phyloP scores from a whole-genome alignment of 2,329 filamentous ascomycete species.

The Aspergillus vadensis region DNA sequence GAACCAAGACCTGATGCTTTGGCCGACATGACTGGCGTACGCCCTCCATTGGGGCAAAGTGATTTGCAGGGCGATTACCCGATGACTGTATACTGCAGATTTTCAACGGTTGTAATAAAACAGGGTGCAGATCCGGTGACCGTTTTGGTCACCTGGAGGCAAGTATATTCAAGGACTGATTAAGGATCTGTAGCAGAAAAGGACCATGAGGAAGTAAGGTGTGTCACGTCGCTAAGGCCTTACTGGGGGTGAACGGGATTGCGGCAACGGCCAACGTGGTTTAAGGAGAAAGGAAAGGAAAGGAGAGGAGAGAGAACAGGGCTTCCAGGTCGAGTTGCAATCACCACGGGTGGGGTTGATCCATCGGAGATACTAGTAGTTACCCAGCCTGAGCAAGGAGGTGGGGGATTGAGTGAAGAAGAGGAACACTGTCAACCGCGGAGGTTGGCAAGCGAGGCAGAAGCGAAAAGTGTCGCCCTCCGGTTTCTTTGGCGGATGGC shows the following conservation, averaged over 20 bases:
- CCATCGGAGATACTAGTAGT: constrained; percentile 16
- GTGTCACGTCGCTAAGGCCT: constrained; percentile 13
- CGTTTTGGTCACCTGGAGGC: not conserved
- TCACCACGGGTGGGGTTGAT: constrained; percentile 18
- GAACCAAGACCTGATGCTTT: constrained; percentile 93
- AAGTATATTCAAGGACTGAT: not conserved
- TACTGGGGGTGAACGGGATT: not conserved
- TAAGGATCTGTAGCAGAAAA: not conserved
- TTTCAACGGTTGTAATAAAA: not conserved
- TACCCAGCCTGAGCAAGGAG: not conserved
- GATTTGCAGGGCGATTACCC: constrained; percentile 4
- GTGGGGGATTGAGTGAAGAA: not conserved
- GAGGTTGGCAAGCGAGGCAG: constrained; percentile 8
- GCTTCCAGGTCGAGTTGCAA: constrained; percentile 12
- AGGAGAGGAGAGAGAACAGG: constrained; percentile 8
- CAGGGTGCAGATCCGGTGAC: not conserved
- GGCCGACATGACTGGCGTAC: constrained; percentile 70
- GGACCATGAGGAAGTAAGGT: constrained; percentile 12
- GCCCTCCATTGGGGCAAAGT: constrained; percentile 52
- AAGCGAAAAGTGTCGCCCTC: constrained; percentile 5
- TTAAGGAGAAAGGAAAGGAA: constrained; percentile 3
- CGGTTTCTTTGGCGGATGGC: constrained; percentile 5
- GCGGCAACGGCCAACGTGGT: constrained; percentile 13
- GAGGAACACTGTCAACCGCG: not conserved
- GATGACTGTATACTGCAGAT: not conserved